These are phyloP conservation scores for Chenopodium quinoa DNA, from an alignment of 148 eudicot genomes.

Conservation along the genomic window DNA sequence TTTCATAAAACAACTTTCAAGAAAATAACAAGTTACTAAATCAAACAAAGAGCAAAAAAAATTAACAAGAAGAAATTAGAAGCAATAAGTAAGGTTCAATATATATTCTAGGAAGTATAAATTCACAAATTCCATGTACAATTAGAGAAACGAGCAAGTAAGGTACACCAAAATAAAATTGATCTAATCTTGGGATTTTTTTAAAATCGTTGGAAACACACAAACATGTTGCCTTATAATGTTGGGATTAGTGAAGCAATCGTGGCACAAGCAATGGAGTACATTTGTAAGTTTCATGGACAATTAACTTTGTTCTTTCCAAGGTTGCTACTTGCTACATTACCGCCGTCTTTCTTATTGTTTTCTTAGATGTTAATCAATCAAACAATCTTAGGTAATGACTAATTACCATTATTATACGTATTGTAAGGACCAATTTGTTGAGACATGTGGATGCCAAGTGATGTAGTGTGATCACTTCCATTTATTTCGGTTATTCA, in stretches of 20 bases:
- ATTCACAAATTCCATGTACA: not conserved
- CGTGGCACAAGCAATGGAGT: slow-evolving; percentile 5
- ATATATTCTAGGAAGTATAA: slow-evolving; percentile 1
- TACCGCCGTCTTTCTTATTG: slow-evolving; percentile 13
- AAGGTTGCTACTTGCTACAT: slow-evolving; percentile 8
- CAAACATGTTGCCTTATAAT: not conserved
- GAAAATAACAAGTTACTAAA: not conserved
- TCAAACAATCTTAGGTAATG: not conserved
- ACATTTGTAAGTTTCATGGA: slow-evolving; percentile 13
- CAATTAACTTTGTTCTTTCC: not conserved
- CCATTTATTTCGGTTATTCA: not conserved
- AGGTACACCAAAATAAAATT: not conserved
- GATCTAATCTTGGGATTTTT: slow-evolving; percentile 13
- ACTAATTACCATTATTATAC: not conserved
- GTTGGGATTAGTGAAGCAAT: slow-evolving; percentile 12
- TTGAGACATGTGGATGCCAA: not conserved
- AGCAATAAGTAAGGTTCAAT: not conserved
- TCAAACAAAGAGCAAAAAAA: not conserved
- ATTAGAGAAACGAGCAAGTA: not conserved
- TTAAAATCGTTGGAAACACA: not conserved
- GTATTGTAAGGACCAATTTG: slow-evolving; percentile 1
- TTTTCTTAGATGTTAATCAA: not conserved
- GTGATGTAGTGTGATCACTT: not conserved
- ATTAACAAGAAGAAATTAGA: not conserved
- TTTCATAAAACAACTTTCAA: not conserved